Evolutionary conservation across 2,329 filamentous ascomycete species (phyloP), one percentile per base, ranked within the genome.

Genomic region (Epichloe typhina): DNA sequence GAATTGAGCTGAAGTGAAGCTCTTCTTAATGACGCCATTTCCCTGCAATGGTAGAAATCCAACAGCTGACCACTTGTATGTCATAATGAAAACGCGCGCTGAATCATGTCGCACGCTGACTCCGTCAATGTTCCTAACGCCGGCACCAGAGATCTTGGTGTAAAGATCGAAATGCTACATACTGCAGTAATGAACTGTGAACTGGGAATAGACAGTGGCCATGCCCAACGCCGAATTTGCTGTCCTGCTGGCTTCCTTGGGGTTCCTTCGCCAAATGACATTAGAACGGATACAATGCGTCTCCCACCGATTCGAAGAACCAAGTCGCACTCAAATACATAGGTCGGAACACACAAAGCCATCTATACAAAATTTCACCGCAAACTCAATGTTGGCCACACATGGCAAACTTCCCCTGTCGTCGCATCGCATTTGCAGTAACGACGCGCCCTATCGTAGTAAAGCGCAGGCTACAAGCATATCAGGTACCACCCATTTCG

Each of bases 1-100:
- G 75, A 77, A 52, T 62, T 76, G 62, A 73, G 69, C 56, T 77
- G 66, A 71, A 50, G 17, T 77, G 66, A 70, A 50, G 17, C 46
- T 53, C 38, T 49, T 45, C 23, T 35, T 36, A 19, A 9, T n/a
- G 15, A 15, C 15, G 9, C 31, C 4, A n/a, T 17, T 39, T 15
- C n/a, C 35, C 13, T 15, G 4, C 5, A 44, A 13, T 31, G 31
- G 17, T 33, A 31, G 11, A 26, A 31, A 31, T 31, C 3, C 9
- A 9, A 21, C 26, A n/a, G 40, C 47, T 31, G 37, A 26, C 35
- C 15, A n/a, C 43, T 21, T 13, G 31, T 19, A n/a, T 38, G 5
- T 31, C 31, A 12, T 9, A 2, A 11, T 35, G 7, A 45, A 19
- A 9, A 41, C 11, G 23, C n/a, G 19, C 19, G 42, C 40, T 31